Base-by-base conservation (phyloP, 2,329 filamentous ascomycete genomes). In the Aspergillus latus region DNA sequence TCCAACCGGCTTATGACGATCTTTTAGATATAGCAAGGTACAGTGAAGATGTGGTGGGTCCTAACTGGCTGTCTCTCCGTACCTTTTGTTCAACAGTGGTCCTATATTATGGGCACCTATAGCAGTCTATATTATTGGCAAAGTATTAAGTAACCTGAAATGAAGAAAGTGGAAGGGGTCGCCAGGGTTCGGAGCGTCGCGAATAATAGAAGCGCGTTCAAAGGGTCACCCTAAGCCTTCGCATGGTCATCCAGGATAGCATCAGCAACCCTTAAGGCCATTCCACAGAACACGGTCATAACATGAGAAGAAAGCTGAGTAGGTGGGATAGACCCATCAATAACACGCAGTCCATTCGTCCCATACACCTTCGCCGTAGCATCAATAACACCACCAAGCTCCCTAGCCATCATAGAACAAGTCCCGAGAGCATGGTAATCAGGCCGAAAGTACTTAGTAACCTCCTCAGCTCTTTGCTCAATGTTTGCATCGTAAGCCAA, bases 271-370 rank as follows among this genome's bases (percentile, higher is more conserved):
- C 65, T 68, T 58, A 62, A 36, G 0, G 68, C 66, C 65, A 71
- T 68, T 2, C 54, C 68, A 40, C 70, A 71, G 36, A 70, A 68
- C 1, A 68, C 55, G 3, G 59, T 65, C 66, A 69, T 69, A 16
- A 71, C 65, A 44, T 71, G 68, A 5, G 66, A 58, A 16, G 68
- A 70, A 3, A 70, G 53, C 45, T 71, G 68, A 15, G 67, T 70
- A 2, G 73, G 71, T 11, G 68, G 65, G 10, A 72, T 67, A 43
- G 70, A 73, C 6, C 71, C 71, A 55, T 75, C 73, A 28, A 73
- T 64, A 1, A 75, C 72, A 8, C 72, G 66, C 9, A 74, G 66
- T 4, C 65, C 62, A n/a, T 67, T 36, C 1, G 68, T 64, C 11
- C 65, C 71, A 51, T 72, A 72, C 5, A 70, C 68, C 51, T 54